Evolutionary conservation across 2,329 filamentous ascomycete species (phyloP), one percentile per base, ranked within the genome.

Genomic region (Cladosporium oxysporum): DNA sequence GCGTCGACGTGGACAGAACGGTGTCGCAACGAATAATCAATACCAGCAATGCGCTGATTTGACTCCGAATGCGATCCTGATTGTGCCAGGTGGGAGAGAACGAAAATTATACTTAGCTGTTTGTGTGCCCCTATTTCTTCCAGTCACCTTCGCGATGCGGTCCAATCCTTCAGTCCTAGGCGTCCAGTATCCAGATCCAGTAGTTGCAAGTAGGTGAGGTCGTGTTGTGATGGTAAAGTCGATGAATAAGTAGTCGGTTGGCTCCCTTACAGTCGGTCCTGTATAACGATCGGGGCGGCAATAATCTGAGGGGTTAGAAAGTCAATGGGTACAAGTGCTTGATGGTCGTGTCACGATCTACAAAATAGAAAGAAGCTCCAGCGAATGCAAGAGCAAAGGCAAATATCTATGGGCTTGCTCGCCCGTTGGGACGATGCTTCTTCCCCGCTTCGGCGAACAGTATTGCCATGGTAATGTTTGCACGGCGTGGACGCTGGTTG

Each of bases 391-490:
- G 61, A 57, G 28, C 21, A 35, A 37, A 57, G 61, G 26, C 26
- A 35, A 55, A 63, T 63, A 63, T 63, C 61, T 63, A 63, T 63
- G 50, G 26, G 23, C 35, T 33, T 21, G 33, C 35, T 35, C 41
- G 26, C 28, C 61, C 61, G 37, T 55, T 63, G 50, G 35, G 26
- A 52, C 16, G 21, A 26, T 35, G 16, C 44, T 47, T 26, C 47
- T 29, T 41, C n/a, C 23, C 52, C 21, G 21, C n/a, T 52, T 31
- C 49, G 52, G 23, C 33, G 16, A n/a, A 37, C 18, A 57, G 1
- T 4, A 63, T 63, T 41, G 35, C 61, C 49, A 63, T 55, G 49
- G 61, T 31, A 57, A 47, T 63, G 61, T 63, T 63, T 57, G 49
- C n/a, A 29, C 28, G 28, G 50, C 31, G 33, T 23, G 33, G n/a